These are phyloP conservation scores for Boeremia lycopersici DNA, from an alignment of 2,329 filamentous ascomycete species.

Conservation along the genomic window DNA sequence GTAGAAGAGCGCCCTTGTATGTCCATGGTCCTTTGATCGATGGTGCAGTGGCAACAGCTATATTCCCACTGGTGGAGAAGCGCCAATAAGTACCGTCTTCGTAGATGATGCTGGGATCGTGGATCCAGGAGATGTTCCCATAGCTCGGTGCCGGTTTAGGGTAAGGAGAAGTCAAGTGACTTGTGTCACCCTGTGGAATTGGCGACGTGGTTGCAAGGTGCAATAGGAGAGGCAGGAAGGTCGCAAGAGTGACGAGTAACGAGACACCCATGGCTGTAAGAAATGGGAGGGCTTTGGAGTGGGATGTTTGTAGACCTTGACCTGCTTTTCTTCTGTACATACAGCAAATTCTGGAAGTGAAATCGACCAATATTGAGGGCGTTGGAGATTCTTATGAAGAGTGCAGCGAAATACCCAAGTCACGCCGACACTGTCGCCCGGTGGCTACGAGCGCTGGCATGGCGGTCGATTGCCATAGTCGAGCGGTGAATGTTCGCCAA, in stretches of 20 bases:
- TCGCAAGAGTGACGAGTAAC: slow-evolving; percentile 18
- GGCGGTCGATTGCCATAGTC: not conserved
- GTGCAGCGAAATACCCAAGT: not conserved
- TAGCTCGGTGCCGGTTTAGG: slow-evolving; percentile 46
- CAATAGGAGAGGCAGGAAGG: slow-evolving; percentile 21
- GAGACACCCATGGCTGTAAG: slow-evolving; percentile 17
- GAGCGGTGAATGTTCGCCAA: slow-evolving; percentile 3
- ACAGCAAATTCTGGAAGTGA: not conserved
- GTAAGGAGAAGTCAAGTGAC: slow-evolving; percentile 2
- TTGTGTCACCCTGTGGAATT: not conserved
- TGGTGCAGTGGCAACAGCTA: slow-evolving; percentile 53
- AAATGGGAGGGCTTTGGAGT: not conserved
- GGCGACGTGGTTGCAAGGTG: slow-evolving; percentile 1
- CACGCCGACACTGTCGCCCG: slow-evolving; percentile 7
- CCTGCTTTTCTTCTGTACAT: not conserved
- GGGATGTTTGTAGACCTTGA: not conserved
- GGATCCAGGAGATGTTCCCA: slow-evolving; percentile 49
- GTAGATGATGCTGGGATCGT: slow-evolving; percentile 55
- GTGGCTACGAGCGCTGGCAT: not conserved
- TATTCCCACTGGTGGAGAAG: slow-evolving; percentile 56
- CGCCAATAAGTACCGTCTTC: slow-evolving; percentile 56
- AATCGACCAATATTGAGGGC: not conserved
- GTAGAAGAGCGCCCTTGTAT: slow-evolving; percentile 51
- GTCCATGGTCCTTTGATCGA: slow-evolving; percentile 56
- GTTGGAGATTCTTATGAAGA: no score